These are phyloP conservation scores for Mortierella sp. DNA, from an alignment of 371 early-diverging fungal species.

Conservation along the genomic window DNA sequence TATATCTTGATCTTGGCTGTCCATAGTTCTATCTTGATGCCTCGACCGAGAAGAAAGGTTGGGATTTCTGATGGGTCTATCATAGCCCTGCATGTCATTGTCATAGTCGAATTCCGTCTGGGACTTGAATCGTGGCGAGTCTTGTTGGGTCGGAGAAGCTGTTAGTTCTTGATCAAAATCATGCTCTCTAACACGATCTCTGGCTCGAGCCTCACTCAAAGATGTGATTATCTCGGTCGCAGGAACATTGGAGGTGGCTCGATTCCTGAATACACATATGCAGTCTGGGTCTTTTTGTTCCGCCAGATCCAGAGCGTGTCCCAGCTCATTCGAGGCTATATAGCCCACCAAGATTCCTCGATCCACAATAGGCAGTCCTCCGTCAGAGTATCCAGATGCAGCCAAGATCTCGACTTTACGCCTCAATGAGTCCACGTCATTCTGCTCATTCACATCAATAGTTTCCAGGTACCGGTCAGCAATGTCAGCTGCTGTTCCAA, in stretches of 20 bases:
- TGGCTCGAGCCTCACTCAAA: conserved; percentile 51
- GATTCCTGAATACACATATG: conserved; percentile 51
- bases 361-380: conserved; percentile 91
- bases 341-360: conserved; percentile 83
- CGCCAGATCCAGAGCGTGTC: conserved; percentile 75
- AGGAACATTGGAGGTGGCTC: conserved; percentile 47
- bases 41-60: not conserved
- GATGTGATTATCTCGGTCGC: conserved; percentile 55
- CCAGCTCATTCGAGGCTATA: conserved; percentile 85
- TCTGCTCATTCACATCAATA: conserved; percentile 72
- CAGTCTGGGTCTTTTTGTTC: conserved; percentile 51
- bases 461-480: conserved; percentile 65
- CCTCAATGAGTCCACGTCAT: conserved; percentile 68
- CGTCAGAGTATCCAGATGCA: conserved; percentile 75
- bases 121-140: not conserved
- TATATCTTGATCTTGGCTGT: conserved; percentile 1
- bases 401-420: conserved; percentile 67
- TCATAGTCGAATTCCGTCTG: conserved; percentile 23
- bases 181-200: not conserved
- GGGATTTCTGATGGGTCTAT: conserved; percentile 16
- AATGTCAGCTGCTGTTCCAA: conserved; percentile 62
- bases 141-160: conserved; percentile 15
- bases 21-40: not conserved
- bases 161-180: conserved; percentile 6
- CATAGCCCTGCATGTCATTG: conserved; percentile 44